Percentiles rank a stretch among this genome's conserved stretches.
Conservation (phyloP, 2,329 filamentous ascomycete genomes). For the Coniella lustricola region DNA sequence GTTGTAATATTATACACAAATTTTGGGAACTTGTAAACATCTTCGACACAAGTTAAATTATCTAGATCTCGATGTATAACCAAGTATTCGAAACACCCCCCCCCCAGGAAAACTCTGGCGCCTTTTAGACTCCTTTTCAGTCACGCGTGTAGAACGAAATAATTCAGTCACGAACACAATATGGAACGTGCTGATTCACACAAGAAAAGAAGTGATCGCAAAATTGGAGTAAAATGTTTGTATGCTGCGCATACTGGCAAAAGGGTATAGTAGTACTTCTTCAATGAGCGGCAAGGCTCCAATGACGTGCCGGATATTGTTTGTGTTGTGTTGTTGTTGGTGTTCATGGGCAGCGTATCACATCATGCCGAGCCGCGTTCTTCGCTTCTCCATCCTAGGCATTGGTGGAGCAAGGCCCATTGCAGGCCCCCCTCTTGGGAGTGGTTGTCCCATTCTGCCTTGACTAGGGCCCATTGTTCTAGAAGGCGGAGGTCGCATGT, state of each 20-base stretch:
- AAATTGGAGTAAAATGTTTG: too few species aligned
- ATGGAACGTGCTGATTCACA: too few species aligned
- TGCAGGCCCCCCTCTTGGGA: constrained; percentile 30
- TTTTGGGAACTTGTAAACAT: too few species aligned
- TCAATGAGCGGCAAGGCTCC: not conserved
- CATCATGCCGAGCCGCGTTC: constrained; percentile 55
- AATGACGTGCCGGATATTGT: not conserved
- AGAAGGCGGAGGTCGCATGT: constrained; percentile 13
- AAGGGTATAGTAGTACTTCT: not conserved
- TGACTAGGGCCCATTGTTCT: constrained; percentile 11
- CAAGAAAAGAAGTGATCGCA: too few species aligned
- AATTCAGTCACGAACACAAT: too few species aligned
- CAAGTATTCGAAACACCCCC: too few species aligned
- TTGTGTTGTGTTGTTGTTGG: not conserved
- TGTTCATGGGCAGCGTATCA: constrained; percentile 19
- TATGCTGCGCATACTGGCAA: not conserved
- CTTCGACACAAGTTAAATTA: too few species aligned
- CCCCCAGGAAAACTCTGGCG: too few species aligned
- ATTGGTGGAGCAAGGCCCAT: constrained; percentile 26
- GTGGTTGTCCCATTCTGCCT: constrained; percentile 13
- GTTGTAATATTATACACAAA: too few species aligned
- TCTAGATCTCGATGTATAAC: too few species aligned
- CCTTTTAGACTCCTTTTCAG: too few species aligned
- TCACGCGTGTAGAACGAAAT: too few species aligned
- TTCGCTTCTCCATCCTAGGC: constrained; percentile 54